Evolutionary conservation across 495 filamentous ascomycete species (phyloP).

Genomic region (Aspergillus heteromorphus): DNA sequence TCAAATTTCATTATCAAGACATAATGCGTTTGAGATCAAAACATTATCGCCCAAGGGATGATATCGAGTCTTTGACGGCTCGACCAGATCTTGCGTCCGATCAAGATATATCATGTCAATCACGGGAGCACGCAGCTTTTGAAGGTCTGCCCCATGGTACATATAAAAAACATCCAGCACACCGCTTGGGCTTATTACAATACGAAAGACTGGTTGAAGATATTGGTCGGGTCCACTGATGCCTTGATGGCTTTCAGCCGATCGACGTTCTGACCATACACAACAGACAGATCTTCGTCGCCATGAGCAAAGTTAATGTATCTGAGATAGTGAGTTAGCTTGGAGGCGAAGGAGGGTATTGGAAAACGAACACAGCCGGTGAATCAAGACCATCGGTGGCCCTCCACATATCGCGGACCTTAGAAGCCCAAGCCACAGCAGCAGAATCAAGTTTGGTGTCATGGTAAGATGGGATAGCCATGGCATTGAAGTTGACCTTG

Average conservation of each 20-base stretch:
- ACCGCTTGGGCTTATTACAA: too few species aligned
- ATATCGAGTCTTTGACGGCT: too few species aligned
- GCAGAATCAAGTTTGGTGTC: not conserved
- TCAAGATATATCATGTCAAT: too few species aligned
- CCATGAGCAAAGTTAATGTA: conserved; percentile 2
- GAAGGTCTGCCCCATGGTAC: too few species aligned
- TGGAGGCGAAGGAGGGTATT: not conserved
- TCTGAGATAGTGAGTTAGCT: not conserved
- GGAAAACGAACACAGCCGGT: not conserved
- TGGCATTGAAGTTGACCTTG: not conserved
- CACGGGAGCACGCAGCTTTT: too few species aligned
- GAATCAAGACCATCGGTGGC: not conserved
- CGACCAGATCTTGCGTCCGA: too few species aligned
- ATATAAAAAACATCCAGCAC: too few species aligned
- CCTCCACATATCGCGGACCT: not conserved
- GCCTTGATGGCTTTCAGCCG: conserved; percentile 1
- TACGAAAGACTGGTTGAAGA: not conserved
- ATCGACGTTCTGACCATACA: conserved; percentile 1
- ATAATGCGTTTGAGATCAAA: too few species aligned
- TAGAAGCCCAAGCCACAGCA: not conserved
- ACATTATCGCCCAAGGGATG: too few species aligned
- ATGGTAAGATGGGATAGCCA: not conserved
- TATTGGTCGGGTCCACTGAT: not conserved
- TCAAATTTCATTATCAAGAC: too few species aligned
- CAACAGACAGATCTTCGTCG: not conserved